Base-by-base conservation (phyloP, 306 rosid species). In the Cajanus cajan region DNA sequence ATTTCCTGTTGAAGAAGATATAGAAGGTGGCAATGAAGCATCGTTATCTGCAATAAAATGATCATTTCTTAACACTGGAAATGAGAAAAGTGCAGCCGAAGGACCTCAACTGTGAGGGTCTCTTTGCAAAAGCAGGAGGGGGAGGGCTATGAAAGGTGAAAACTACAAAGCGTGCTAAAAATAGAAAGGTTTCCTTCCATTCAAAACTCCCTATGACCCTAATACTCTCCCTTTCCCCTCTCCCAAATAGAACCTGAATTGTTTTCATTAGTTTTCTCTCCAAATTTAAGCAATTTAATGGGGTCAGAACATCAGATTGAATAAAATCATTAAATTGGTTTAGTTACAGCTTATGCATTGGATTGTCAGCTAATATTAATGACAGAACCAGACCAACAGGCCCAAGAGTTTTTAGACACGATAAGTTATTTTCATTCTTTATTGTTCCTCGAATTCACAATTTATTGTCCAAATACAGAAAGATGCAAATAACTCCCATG, bases 1-100 rank as follows among this genome's bases (percentile, higher is more conserved):
- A 80, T 86, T 83, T 80, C 89, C 98, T 7, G 80, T 34, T 71
- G 95, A 90, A 65, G 92, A 81, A 63, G 86, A 59, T 73, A 86
- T 80, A 9, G 89, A 82, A 0, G 80, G 89, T 31, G 86, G 89
- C 22, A 82, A 80, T 11, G 88, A 24, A 44, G 82, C 47, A 77
- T 88, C 93, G 48, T 88, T 85, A 40, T 85, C 99, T 87, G 89
- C 81, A 82, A 76, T 76, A 82, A 51, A 81, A 68, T 47, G 55
- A 83, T 22, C 73, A 54, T 73, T 43, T 61, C 57, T 73, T 21
- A 79, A 62, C 76, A 71, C 34, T 39, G 7, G n/a, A 43, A 78
- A 80, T 22, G 54, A 62, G 59, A 76, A 66, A 80, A 70, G 19
- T 68, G 45, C 28, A 50, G 80, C 74, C 52, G 24, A 52, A 22